phyloP scores from a whole-genome alignment of 306 rosid species.

The Inga laurina region DNA sequence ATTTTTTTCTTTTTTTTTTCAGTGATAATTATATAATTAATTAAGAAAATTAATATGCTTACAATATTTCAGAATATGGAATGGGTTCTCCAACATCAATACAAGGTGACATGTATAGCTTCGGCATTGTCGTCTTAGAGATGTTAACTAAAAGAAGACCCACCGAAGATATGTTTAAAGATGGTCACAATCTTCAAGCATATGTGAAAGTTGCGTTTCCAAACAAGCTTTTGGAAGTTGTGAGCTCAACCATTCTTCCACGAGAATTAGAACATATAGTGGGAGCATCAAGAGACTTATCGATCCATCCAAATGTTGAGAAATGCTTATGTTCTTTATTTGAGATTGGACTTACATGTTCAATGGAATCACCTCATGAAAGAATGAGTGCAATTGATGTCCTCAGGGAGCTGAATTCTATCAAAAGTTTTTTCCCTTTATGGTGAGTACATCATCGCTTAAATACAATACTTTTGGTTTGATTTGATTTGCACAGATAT shows the following conservation, averaged over 20 bases:
- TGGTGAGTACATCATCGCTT: neutral
- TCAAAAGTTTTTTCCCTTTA: neutral
- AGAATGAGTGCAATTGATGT: neutral
- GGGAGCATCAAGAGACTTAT: neutral
- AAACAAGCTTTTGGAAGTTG: neutral
- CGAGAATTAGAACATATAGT: too few relatives aligned
- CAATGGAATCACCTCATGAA: neutral
- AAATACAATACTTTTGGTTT: too few relatives aligned
- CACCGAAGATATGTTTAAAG: neutral
- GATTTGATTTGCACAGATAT: too few relatives aligned
- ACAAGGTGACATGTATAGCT: neutral
- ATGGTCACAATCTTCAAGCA: neutral
- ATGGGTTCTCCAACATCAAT: neutral
- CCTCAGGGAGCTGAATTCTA: neutral
- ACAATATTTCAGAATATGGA: neutral
- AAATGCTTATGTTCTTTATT: neutral
- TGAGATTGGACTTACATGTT: neutral
- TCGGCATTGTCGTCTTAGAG: neutral
- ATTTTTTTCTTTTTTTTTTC: rapidly evolving
- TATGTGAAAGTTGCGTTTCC: neutral
- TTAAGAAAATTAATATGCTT: neutral
- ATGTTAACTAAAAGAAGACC: neutral
- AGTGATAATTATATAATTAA: neutral
- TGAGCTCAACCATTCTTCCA: neutral
- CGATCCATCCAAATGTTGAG: neutral